phyloP scores from a whole-genome alignment of 2,329 filamentous ascomycete genomes.

The Colletotrichum abscissum region DNA sequence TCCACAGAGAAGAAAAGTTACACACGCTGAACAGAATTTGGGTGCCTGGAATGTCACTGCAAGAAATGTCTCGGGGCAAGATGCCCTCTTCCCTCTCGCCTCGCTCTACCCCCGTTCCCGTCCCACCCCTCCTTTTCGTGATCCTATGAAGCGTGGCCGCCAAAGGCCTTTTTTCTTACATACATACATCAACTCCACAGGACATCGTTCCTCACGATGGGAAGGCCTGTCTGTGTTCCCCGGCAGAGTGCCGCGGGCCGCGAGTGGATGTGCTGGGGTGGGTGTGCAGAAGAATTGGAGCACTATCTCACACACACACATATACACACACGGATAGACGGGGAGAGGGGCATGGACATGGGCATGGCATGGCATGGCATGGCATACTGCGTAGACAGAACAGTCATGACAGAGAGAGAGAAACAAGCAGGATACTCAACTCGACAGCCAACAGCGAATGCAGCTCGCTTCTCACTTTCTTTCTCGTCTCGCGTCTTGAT shows the following conservation, averaged over 20 bases:
- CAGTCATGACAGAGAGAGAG: neutral
- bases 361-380: neutral
- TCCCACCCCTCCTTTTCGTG: neutral
- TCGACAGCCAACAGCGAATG: neutral
- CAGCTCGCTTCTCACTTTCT: neutral
- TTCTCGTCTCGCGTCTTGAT: neutral
- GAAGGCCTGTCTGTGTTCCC: neutral
- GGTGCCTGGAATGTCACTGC: neutral
- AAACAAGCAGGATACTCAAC: neutral
- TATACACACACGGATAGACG: neutral
- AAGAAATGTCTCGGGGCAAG: neutral
- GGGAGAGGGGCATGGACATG: neutral
- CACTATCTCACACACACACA: neutral
- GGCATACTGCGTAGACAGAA: neutral
- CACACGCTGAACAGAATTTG: neutral
- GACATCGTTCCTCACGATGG: neutral
- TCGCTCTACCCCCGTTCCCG: neutral
- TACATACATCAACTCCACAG: neutral
- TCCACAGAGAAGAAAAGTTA: neutral
- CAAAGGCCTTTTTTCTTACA: neutral
- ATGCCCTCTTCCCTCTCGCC: neutral
- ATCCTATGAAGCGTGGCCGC: neutral
- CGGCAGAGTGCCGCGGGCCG: neutral
- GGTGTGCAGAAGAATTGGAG: neutral
- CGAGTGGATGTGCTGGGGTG: neutral